Evolutionary conservation across 495 filamentous ascomycete species (phyloP).

Genomic region (Echria macrotheca): DNA sequence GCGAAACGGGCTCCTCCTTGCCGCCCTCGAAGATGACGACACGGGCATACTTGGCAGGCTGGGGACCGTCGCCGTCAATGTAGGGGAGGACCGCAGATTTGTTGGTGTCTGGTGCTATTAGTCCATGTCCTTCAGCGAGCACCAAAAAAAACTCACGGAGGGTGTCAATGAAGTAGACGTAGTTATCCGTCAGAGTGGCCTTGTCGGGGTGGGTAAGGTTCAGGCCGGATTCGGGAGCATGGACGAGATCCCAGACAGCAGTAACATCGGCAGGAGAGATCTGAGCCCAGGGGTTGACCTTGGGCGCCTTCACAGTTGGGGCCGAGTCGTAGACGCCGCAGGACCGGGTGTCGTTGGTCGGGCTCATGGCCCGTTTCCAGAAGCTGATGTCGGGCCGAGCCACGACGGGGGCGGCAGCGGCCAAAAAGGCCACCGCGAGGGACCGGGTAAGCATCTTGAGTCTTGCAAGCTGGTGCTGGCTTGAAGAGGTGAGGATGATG

Average conservation of each 20-base stretch:
- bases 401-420: slow-evolving; percentile 1
- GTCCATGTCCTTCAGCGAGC: neutral
- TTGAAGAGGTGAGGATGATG: too few species aligned
- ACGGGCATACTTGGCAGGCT: slow-evolving; percentile 45
- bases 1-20: slow-evolving; percentile 38
- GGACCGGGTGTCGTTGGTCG: neutral
- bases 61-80: slow-evolving; percentile 33
- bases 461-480: too few species aligned
- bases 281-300: slow-evolving; percentile 26
- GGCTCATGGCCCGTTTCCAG: slow-evolving; percentile 10
- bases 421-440: slow-evolving; percentile 11
- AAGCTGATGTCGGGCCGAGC: slow-evolving; percentile 16
- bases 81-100: slow-evolving; percentile 47
- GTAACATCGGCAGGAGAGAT: slow-evolving; percentile 24
- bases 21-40: slow-evolving; percentile 42
- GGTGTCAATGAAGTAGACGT: slow-evolving; percentile 42
- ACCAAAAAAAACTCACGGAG: slow-evolving; percentile 20
- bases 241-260: slow-evolving; percentile 27
- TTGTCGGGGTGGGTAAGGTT: slow-evolving; percentile 26
- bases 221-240: slow-evolving; percentile 22
- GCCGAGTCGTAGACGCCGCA: slow-evolving; percentile 16
- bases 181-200: slow-evolving; percentile 29
- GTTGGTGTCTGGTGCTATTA: slow-evolving; percentile 33
- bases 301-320: slow-evolving; percentile 21
- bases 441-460: slow-evolving; percentile 9